Conservation (phyloP, 2,329 filamentous ascomycete genomes). For the Verticillium isaacii region DNA sequence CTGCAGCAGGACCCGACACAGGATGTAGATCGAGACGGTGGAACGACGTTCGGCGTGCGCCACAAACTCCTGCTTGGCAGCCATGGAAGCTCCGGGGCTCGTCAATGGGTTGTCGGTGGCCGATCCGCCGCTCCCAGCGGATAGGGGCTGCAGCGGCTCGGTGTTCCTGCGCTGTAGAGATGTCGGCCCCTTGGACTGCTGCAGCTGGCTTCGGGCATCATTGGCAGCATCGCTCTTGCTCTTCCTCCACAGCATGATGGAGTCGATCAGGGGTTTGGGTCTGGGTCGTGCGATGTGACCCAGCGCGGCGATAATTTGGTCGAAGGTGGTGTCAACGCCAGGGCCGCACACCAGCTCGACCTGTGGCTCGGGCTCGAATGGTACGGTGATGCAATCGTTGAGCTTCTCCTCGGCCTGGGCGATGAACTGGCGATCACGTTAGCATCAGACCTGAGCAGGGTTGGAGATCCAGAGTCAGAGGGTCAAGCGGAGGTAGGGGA, state of each 20-base stretch:
- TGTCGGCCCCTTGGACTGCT: constrained; percentile 44
- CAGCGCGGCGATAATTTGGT: constrained; percentile 88
- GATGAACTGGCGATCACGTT: constrained; percentile 62
- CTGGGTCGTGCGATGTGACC: constrained; percentile 93
- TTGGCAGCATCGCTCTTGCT: constrained; percentile 87
- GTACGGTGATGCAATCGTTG: constrained; percentile 75
- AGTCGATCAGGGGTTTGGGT: constrained; percentile 92
- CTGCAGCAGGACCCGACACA: constrained; percentile 89
- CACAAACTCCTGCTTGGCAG: constrained; percentile 63
- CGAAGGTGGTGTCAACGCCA: constrained; percentile 82
- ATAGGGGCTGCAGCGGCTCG: constrained; percentile 54
- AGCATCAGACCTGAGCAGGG: constrained; percentile 17
- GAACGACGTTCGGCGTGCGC: constrained; percentile 82
- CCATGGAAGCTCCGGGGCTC: constrained; percentile 29
- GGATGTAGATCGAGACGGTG: constrained; percentile 90
- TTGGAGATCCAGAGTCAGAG: neutral
- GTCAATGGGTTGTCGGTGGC: constrained; percentile 22
- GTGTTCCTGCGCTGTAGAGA: constrained; percentile 65
- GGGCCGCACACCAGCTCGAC: constrained; percentile 89
- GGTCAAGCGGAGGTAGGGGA: neutral
- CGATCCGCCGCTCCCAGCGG: constrained; percentile 24
- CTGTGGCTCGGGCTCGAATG: constrained; percentile 74
- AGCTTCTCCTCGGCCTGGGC: constrained; percentile 96
- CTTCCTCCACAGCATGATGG: constrained; percentile 97
- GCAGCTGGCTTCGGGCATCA: constrained; percentile 56